Evolutionary conservation across 106 monocot genomes (phyloP), one percentile per base, ranked within the genome.

Genomic region (Apostasia shenzhenica): DNA sequence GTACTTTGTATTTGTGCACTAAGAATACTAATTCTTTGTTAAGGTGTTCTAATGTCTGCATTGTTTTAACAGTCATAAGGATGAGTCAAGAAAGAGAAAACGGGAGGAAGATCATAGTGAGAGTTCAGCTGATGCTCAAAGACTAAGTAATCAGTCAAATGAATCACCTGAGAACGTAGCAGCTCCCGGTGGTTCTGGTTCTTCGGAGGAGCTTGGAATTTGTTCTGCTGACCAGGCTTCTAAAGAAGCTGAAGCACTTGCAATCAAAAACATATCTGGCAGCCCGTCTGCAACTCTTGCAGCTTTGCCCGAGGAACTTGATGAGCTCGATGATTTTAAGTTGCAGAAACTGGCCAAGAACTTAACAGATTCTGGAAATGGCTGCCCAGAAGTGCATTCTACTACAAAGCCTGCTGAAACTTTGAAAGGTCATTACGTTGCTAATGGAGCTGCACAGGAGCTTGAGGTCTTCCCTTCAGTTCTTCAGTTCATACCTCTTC

Each of bases 381-480:
- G 50, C 45, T 38, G 39, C 37, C 8, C 57, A 55, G 66, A 61
- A 41, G 59, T 68, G 14, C 13, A 41, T 14, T 74, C 70, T 6
- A 47, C n/a, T 45, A 52, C 51, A 26, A 75, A 67, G 8, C 53
- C 62, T 55, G 54, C 39, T 12, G 11, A 1, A 10, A 38, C 11
- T 54, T 61, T 46, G n/a, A 76, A 61, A 58, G 45, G 53, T 5
- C 70, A 47, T 67, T 1, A 51, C 63, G 3, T 52, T 44, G 72
- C 41, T 47, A 84, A 79, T 73, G 72, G 70, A 68, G 58, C 59
- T 48, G 7, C 82, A 8, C 89, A 92, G 77, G 95, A 92, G 77
- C 89, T 97, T 69, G 95, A 97, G 95, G 95, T 97, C 44, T 59
- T 83, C 7, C 45, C 13, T 72, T 74, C 10, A 68, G 11, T 1